Base-by-base conservation (phyloP, 2,329 filamentous ascomycete genomes). In the Ilyonectria sp. region DNA sequence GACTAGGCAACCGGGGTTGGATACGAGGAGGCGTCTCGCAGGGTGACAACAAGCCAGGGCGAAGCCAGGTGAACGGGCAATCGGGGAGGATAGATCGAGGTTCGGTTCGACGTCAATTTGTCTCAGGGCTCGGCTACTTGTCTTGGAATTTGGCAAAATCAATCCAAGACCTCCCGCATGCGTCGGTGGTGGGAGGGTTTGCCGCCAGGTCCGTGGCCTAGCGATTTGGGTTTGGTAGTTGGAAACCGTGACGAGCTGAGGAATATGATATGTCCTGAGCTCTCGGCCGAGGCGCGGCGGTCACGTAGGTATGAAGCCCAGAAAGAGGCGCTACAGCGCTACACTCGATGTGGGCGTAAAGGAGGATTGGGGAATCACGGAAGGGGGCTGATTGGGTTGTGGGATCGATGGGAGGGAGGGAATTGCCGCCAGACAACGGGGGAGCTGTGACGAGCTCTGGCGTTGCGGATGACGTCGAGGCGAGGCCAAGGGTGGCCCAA, bases 71-170 rank as follows among this genome's bases (percentile, higher is more conserved):
- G 67, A 59, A 68, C 64, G 49, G 62, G 37, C 54, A 68, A 55
- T 56, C 60, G 64, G 55, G 54, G 64, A 60, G 60, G 31, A 53
- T 53, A 65, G 44, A 57, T 54, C 55, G 55, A 68, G 29, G 68
- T 46, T 62, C 65, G 59, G 47, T 43, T 69, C 70, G 71, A 73
- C 69, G 72, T 75, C 73, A 74, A 68, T 59, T 68, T 75, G 71
- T 74, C 69, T 76, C 66, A 69, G 69, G 60, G 35, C 60, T 54
- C 67, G 64, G 62, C 60, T 69, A 71, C 64, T 65, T 74, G 72
- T 72, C 70, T 72, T 70, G 68, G 61, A 68, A 60, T 60, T 70
- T 65, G 64, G 49, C 40, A 63, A 64, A 65, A 63, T 70, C 63
- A 71, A 63, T 49, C 58, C 55, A 61, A 64, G 65, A 64, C 43